Evolutionary conservation across 1,284 basidiomycete species (phyloP).

Genomic region (Ceratobasidium sp.): DNA sequence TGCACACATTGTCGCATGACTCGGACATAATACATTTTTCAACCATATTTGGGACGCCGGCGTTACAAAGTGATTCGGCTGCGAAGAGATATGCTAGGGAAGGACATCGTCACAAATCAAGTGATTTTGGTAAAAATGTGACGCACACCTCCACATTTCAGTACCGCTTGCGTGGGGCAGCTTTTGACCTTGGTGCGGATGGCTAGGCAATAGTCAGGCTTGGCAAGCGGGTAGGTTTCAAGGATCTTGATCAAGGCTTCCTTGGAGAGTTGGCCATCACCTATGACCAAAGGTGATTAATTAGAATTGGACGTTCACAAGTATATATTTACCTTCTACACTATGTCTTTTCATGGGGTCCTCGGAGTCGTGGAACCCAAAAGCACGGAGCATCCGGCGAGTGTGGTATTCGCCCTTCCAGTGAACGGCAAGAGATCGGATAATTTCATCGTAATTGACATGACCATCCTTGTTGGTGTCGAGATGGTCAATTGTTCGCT

Average conservation of each 20-base stretch:
- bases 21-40: constrained; percentile 29
- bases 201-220: not conserved
- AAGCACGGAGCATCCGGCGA: constrained; percentile 7
- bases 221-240: not conserved
- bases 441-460: constrained; percentile 6
- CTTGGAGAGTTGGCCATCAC: not conserved
- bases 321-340: not conserved
- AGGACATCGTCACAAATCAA: not conserved
- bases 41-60: not conserved
- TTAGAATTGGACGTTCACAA: not conserved
- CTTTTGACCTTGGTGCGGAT: constrained; percentile 10
- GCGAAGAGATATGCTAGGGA: not conserved
- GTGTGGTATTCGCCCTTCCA: not conserved
- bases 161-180: not conserved
- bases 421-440: constrained; percentile 2
- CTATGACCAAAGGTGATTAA: not conserved
- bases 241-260: not conserved
- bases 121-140: not conserved
- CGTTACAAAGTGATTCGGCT: constrained; percentile 8
- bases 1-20: constrained; percentile 3
- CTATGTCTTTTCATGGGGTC: not conserved
- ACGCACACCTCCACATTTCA: not conserved
- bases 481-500: not conserved
- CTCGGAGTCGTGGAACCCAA: not conserved
- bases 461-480: constrained; percentile 18